Conservation (phyloP, 1,139 yeast species). For the Lodderomyces parapsilosis region DNA sequence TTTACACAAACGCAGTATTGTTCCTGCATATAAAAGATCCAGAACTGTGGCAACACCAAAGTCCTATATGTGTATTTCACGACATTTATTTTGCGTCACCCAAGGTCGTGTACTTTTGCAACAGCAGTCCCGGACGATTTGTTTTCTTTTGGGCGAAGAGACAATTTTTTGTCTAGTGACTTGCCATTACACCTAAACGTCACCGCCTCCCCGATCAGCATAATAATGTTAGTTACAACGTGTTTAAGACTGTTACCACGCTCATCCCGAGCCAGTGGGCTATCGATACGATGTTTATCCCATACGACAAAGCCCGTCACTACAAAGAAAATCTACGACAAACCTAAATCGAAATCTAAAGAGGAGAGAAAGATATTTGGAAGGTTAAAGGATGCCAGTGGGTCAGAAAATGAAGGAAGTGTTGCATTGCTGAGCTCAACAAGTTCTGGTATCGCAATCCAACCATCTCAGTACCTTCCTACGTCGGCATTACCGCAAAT, state of each 20-base stretch:
- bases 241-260: background rate
- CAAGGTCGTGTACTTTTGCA: background rate
- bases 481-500: constrained; percentile 10
- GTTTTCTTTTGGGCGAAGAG: background rate
- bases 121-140: too few relatives aligned
- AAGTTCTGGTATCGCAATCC: background rate
- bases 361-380: constrained; percentile 4
- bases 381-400: constrained; percentile 2
- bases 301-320: constrained; percentile 2
- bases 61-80: background rate
- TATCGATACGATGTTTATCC: constrained; percentile 3
- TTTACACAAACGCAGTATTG: background rate
- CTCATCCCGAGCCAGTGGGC: too few relatives aligned
- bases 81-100: background rate
- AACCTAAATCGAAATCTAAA: constrained; percentile 2
- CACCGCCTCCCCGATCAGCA: too few relatives aligned
- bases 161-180: background rate
- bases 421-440: background rate
- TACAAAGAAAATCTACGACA: constrained; percentile 3
- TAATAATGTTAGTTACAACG: too few relatives aligned
- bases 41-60: background rate
- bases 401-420: background rate
- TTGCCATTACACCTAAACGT: too few relatives aligned
- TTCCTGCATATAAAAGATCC: background rate
- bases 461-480: constrained; percentile 7